A percentile compares a stretch with the other conserved stretches of the same genome.
phyloP scores from a whole-genome alignment of 208 protist genomes.

The Trypanosomatidae sp. region DNA sequence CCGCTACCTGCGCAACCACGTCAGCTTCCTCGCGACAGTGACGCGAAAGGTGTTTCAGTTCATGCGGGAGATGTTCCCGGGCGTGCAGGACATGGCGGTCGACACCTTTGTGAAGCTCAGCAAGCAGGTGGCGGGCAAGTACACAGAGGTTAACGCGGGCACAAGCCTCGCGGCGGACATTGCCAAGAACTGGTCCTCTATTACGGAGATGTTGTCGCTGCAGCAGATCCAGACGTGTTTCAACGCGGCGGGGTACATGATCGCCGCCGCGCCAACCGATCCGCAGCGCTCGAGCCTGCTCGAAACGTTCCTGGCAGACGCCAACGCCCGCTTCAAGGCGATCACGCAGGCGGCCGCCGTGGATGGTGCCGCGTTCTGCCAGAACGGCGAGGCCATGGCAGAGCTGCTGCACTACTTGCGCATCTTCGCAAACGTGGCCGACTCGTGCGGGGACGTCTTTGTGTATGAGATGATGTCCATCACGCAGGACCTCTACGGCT shows the following conservation, averaged over 20 bases:
- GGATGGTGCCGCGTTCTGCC: conserved; percentile 53
- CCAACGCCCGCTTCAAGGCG: conserved; percentile 81
- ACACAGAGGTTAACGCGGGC: conserved; percentile 37
- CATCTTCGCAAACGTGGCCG: conserved; percentile 93
- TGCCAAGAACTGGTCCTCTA: conserved; percentile 75
- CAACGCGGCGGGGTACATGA: conserved; percentile 96
- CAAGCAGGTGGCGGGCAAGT: conserved; percentile 94
- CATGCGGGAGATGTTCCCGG: conserved; percentile 98
- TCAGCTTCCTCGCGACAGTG: conserved; percentile 98
- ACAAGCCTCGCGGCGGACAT: conserved; percentile 93
- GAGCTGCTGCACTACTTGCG: conserved; percentile 94
- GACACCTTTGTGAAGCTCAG: conserved; percentile 99
- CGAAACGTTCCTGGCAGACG: conserved; percentile 85
- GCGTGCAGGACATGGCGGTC: conserved; percentile 99
- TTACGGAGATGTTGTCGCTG: conserved; percentile 93
- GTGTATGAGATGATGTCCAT: conserved; percentile 93
- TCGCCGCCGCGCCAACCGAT: conserved; percentile 58
- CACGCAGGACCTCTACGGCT: conserved; percentile 94
- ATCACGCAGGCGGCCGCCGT: conserved; percentile 55
- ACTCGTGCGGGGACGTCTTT: conserved; percentile 89
- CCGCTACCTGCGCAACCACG: conserved; percentile 96
- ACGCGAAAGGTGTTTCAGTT: conserved; percentile 99
- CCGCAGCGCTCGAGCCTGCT: conserved; percentile 53
- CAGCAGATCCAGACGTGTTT: conserved; percentile 97
- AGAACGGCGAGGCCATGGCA: conserved; percentile 56